These are phyloP conservation scores for Umbilicus rupestris DNA, from an alignment of 164 flowering plant species.

Conservation along the genomic window DNA sequence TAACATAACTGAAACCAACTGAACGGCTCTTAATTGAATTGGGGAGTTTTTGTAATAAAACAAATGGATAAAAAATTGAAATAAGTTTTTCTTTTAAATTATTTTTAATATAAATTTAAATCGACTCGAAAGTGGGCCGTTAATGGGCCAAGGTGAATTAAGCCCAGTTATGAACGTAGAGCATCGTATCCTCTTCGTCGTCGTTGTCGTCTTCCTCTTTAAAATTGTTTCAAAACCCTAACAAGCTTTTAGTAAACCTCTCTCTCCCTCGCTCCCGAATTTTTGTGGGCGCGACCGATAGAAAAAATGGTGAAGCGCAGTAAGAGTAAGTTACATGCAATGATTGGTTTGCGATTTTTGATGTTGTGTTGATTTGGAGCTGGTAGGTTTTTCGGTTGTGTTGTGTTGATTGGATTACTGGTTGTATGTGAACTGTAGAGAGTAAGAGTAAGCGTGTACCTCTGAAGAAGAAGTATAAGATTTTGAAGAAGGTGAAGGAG, in stretches of 20 bases:
- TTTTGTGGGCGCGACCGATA: not conserved
- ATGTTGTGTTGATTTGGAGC: not conserved
- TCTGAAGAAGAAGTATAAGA: constrained; percentile 77
- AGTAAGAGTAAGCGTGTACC: constrained; percentile 90
- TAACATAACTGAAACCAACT: too few relatives aligned
- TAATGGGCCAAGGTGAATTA: too few relatives aligned
- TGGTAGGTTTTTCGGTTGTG: not conserved
- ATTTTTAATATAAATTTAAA: too few relatives aligned
- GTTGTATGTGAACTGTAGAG: constrained; percentile 32
- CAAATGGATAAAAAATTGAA: too few relatives aligned
- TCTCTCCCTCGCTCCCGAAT: not conserved
- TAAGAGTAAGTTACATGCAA: constrained; percentile 26
- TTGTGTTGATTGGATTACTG: not conserved
- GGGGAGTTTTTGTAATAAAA: too few relatives aligned
- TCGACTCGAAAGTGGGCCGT: too few relatives aligned
- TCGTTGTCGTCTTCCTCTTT: too few relatives aligned
- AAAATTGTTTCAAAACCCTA: not conserved
- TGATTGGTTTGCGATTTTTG: not conserved
- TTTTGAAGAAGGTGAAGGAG: constrained; percentile 72
- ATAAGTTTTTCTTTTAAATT: too few relatives aligned
- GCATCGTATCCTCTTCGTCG: too few relatives aligned
- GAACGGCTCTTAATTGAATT: too few relatives aligned
- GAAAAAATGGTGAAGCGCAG: constrained; percentile 35
- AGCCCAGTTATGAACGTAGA: too few relatives aligned
- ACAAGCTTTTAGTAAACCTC: not conserved